Base-by-base conservation (phyloP, 2,329 filamentous ascomycete species). In the Aspergillus arachidicola region DNA sequence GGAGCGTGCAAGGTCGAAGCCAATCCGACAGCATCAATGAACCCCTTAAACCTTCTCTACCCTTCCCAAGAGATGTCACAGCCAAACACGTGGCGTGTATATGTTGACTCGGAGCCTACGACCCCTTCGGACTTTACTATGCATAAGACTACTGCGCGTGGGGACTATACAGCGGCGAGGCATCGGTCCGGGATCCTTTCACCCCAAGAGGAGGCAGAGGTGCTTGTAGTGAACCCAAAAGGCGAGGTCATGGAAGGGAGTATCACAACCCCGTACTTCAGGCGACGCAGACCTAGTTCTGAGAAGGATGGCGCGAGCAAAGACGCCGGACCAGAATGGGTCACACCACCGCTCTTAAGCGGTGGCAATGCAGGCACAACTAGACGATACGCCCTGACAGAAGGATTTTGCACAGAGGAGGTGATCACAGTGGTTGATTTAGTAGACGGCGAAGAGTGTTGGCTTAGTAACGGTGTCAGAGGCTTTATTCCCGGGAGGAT, bases 321-420 rank as follows among this genome's bases (percentile, higher is more conserved):
- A 34, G 45, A 54, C 11, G 43, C 30, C 19, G 62, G 51, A 43
- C 88, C 86, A 1, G 79, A 81, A 57, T 98, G 94, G 94, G 85
- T 93, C 9, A 97, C 94, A 43, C 94, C 94, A 1, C 85, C 87
- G 0, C 82, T 92, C n/a, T 85, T 84, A 2, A 89, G 87, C 63
- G 94, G 94, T 48, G 94, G 94, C 0, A 92, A 96, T 74, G 85
- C 89, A 59, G 94, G 94, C 0, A 95, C 91, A 7, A 92, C 91
- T 6, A 86, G 94, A 67, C 83, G 92, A 62, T 97, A 93, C 89
- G 91, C 92, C n/a, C 75, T 98, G 48, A 86, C 90, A 64, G 85
- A 82, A 60, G 84, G 86, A 0, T 79, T 95, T 51, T 93, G 86
- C 59, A 81, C 84, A 34, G 91, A 96, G 72, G 85, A 88, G 66